phyloP scores from a whole-genome alignment of 225 moss, liverwort and hornwort genomes.

The Sphagnum contortum region DNA sequence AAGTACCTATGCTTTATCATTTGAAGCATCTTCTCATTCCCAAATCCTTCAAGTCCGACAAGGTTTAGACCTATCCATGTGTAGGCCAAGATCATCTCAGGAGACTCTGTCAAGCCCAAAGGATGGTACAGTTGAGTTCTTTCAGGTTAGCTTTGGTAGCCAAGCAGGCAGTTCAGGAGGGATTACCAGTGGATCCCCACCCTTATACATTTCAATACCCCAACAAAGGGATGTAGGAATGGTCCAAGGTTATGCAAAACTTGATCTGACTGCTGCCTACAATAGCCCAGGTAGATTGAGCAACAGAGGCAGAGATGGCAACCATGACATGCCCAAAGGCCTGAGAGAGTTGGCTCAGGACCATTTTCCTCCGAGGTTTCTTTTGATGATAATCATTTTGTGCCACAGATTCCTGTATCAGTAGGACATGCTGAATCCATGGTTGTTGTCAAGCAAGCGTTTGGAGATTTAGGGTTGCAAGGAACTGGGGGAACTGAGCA shows the following conservation, averaged over 20 bases:
- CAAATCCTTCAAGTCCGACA: conserved; percentile 45
- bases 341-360: conserved; percentile 10
- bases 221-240: conserved; percentile 34
- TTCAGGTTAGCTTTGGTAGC: conserved; percentile 20
- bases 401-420: background rate
- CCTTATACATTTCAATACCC: conserved; percentile 43
- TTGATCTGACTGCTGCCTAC: conserved; percentile 8
- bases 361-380: conserved; percentile 5
- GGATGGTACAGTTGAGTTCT: conserved; percentile 29
- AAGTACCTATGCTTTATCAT: conserved; percentile 60
- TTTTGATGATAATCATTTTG: conserved; percentile 6
- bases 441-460: conserved; percentile 10
- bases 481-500: conserved; percentile 13
- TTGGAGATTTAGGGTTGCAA: conserved; percentile 10
- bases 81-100: conserved; percentile 19
- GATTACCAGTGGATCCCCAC: conserved; percentile 31
- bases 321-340: conserved; percentile 8
- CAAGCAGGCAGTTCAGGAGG: conserved; percentile 14
- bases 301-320: conserved; percentile 11
- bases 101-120: conserved; percentile 27
- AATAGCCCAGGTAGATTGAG: conserved; percentile 4
- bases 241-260: conserved; percentile 9
- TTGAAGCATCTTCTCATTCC: conserved; percentile 63
- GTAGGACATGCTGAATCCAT: conserved; percentile 5
- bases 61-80: conserved; percentile 30